Conservation (phyloP, 352 stramenopile genomes). For the Phytopythium helicoides region DNA sequence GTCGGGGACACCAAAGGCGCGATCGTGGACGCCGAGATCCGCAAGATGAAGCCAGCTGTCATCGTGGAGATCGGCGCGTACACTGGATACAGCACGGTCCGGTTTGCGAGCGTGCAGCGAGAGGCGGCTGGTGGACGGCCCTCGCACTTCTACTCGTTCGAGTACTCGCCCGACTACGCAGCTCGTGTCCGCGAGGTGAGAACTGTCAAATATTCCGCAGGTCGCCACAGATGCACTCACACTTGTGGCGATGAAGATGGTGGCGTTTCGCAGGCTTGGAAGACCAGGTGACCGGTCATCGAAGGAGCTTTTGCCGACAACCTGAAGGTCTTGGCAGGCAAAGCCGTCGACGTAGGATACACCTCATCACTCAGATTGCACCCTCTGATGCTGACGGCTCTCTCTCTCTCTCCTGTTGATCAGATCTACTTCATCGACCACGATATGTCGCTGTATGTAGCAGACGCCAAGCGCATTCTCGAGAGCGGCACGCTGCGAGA, state of each 20-base stretch:
- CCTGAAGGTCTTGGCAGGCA: constrained; percentile 27
- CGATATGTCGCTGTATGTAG: constrained; percentile 41
- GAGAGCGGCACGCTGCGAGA: constrained; percentile 27
- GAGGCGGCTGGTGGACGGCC: constrained; percentile 20
- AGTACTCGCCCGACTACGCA: constrained; percentile 42
- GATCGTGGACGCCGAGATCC: constrained; percentile 42
- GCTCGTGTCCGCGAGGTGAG: constrained; percentile 31
- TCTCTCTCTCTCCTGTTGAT: background rate
- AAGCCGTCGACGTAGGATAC: constrained; percentile 31
- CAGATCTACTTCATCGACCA: constrained; percentile 49
- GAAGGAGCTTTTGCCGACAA: constrained; percentile 38
- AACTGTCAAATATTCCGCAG: background rate
- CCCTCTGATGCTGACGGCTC: background rate
- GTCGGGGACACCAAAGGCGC: constrained; percentile 34
- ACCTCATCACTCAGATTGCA: background rate
- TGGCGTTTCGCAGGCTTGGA: constrained; percentile 41
- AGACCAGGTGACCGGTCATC: constrained; percentile 44
- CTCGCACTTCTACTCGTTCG: constrained; percentile 50
- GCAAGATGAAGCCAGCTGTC: constrained; percentile 21
- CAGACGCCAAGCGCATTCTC: constrained; percentile 44
- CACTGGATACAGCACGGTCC: constrained; percentile 49
- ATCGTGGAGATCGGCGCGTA: constrained; percentile 50
- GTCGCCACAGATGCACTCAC: background rate
- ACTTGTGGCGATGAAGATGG: constrained; percentile 16
- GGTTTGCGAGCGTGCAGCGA: constrained; percentile 40